Evolutionary conservation across 345 rosid species (phyloP).

Genomic region (Eutrema japonicum): DNA sequence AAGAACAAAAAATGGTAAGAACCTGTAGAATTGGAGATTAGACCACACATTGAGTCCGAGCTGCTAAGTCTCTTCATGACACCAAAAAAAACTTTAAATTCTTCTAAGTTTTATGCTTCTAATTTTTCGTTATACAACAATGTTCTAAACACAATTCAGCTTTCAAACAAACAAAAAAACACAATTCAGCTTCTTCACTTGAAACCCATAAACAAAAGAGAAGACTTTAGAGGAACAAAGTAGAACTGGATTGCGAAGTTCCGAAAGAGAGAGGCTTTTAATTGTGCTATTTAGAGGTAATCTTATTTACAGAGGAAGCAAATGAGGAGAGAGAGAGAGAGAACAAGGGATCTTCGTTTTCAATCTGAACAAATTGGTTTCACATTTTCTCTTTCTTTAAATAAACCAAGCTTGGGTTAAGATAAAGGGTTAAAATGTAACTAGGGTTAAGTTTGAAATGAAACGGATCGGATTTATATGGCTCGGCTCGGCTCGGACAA

Average conservation of each 20-base stretch:
- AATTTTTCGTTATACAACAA: constrained; percentile 25
- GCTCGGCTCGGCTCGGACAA: constrained; percentile 12
- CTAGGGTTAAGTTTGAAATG: constrained; percentile 58
- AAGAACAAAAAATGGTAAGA: background rate
- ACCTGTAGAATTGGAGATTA: constrained; percentile 81
- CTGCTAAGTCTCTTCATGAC: constrained; percentile 87
- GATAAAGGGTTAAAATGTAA: constrained; percentile 60
- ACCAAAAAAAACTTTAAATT: background rate
- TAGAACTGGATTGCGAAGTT: constrained; percentile 3
- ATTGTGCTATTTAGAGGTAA: background rate
- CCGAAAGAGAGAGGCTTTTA: constrained; percentile 24
- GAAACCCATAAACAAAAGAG: constrained; percentile 46
- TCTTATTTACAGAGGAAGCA: background rate
- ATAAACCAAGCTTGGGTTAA: constrained; percentile 66
- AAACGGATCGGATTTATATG: background rate
- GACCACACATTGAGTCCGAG: constrained; percentile 86
- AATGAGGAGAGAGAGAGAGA: background rate
- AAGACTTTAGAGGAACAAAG: background rate
- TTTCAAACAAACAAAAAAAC: too few species aligned
- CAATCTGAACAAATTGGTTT: constrained; percentile 53
- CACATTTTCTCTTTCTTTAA: constrained; percentile 54
- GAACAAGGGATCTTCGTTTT: constrained; percentile 32
- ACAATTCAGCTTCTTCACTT: constrained; percentile 43
- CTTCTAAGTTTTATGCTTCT: background rate
- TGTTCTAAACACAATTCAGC: constrained; percentile 43